Evolutionary conservation across 192 early-diverging fungal genomes (phyloP).

Genomic region (Oehlia diaphana): DNA sequence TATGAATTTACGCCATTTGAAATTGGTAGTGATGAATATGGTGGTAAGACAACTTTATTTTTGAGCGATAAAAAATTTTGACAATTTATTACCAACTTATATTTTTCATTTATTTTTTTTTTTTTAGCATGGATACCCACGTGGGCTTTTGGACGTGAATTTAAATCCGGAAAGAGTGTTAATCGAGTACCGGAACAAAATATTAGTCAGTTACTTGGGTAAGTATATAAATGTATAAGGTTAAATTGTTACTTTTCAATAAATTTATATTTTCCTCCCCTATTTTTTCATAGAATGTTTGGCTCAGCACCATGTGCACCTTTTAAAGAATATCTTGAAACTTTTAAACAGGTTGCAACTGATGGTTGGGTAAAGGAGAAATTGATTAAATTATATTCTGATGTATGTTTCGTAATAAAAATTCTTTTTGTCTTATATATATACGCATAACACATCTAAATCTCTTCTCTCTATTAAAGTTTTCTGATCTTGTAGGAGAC

Average conservation of each 20-base stretch:
- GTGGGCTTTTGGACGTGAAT: constrained; percentile 77
- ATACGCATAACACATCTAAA: too few species aligned
- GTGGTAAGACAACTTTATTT: constrained; percentile 37
- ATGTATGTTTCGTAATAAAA: too few species aligned
- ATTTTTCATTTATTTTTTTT: neutral
- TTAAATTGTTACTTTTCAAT: neutral
- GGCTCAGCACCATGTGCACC: constrained; percentile 57
- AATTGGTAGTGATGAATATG: constrained; percentile 73
- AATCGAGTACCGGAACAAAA: constrained; percentile 70
- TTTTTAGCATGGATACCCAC: constrained; percentile 68
- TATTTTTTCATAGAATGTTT: constrained; percentile 32
- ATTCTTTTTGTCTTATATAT: too few species aligned
- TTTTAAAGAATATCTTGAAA: constrained; percentile 35
- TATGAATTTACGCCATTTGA: constrained; percentile 84
- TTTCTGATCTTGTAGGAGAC: too few species aligned
- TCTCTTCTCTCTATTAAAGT: too few species aligned
- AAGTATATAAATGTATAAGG: neutral
- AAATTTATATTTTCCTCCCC: neutral
- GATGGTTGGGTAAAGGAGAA: neutral
- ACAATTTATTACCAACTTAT: too few species aligned
- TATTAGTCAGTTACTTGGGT: constrained; percentile 68
- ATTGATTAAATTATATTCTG: neutral
- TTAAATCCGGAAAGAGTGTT: constrained; percentile 59
- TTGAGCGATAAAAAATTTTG: too few species aligned
- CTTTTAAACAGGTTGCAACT: constrained; percentile 35